These are phyloP conservation scores for Barbatosphaeria neglecta DNA, from an alignment of 495 filamentous ascomycete genomes.

Conservation along the genomic window DNA sequence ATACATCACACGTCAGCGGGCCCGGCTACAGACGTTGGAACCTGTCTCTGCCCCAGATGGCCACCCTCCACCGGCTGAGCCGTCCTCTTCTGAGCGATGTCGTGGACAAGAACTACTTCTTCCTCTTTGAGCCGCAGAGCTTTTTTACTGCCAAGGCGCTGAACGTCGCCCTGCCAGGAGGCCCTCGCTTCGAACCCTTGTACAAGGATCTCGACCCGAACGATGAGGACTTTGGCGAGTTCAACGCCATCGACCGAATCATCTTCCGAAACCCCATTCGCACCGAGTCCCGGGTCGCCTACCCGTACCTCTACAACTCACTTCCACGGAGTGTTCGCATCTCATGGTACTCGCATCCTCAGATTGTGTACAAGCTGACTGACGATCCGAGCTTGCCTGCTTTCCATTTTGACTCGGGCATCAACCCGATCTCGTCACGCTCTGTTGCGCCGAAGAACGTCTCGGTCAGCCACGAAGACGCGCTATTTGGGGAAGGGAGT, in stretches of 20 bases:
- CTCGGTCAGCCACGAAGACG: slow-evolving; percentile 85
- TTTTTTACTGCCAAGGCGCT: slow-evolving; percentile 95
- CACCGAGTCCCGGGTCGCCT: slow-evolving; percentile 91
- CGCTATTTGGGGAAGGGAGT: slow-evolving; percentile 78
- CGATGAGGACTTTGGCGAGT: slow-evolving; percentile 98
- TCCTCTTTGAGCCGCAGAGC: slow-evolving; percentile 93
- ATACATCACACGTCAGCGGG: slow-evolving; percentile 90
- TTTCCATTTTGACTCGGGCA: slow-evolving; percentile 95
- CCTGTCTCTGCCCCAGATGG: slow-evolving; percentile 88
- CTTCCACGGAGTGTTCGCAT: slow-evolving; percentile 88
- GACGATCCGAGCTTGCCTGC: slow-evolving; percentile 86
- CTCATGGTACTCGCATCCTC: slow-evolving; percentile 88
- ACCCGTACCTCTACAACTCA: slow-evolving; percentile 92
- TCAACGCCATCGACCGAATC: slow-evolving; percentile 98
- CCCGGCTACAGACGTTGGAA: slow-evolving; percentile 98
- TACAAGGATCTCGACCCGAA: slow-evolving; percentile 99
- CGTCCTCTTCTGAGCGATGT: slow-evolving; percentile 84
- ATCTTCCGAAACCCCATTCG: slow-evolving; percentile 95
- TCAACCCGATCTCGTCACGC: slow-evolving; percentile 94
- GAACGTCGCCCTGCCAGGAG: slow-evolving; percentile 94
- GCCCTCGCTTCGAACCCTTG: slow-evolving; percentile 91
- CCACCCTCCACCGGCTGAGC: slow-evolving; percentile 83
- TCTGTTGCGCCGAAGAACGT: slow-evolving; percentile 93
- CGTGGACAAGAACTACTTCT: slow-evolving; percentile 93
- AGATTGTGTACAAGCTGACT: slow-evolving; percentile 78